phyloP scores from a whole-genome alignment of 2,329 filamentous ascomycete species.

The Cladophialophora immunda region DNA sequence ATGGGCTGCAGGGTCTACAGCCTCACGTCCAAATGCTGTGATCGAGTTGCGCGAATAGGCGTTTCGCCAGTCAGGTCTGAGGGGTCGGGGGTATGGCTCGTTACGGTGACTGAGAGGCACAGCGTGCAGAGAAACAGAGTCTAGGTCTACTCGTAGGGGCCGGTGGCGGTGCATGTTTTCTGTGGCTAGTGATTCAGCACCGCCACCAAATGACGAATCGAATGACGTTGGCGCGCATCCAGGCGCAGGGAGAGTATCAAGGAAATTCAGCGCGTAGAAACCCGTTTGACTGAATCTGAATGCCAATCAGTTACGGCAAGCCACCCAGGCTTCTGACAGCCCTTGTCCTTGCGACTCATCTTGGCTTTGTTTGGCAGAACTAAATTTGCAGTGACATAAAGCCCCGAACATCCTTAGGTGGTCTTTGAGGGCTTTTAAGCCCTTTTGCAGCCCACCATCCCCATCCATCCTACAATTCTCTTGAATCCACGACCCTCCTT shows the following conservation, averaged over 20 bases:
- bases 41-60: slow-evolving; percentile 3
- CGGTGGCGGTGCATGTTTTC: not conserved
- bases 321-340: slow-evolving; percentile 22
- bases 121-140: not conserved
- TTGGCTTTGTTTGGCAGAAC: slow-evolving; percentile 30
- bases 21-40: slow-evolving; percentile 25
- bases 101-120: slow-evolving; percentile 8
- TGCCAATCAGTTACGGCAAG: slow-evolving; percentile 25
- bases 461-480: slow-evolving; percentile 9
- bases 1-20: slow-evolving; percentile 23
- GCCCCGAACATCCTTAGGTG: not conserved
- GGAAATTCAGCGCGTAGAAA: slow-evolving; percentile 29
- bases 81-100: slow-evolving; percentile 23
- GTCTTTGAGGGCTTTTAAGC: slow-evolving; percentile 15
- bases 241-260: slow-evolving; percentile 9
- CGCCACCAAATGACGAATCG: slow-evolving; percentile 12
- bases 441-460: slow-evolving; percentile 6
- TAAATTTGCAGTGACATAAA: slow-evolving; percentile 32
- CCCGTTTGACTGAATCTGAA: slow-evolving; percentile 11
- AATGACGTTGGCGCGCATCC: not conserved
- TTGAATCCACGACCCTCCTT: not conserved
- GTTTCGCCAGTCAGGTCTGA: slow-evolving; percentile 14
- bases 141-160: not conserved
- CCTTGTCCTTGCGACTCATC: slow-evolving; percentile 12
- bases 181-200: slow-evolving; percentile 11